A percentile compares a stretch with the other conserved stretches of the same genome.
These are phyloP conservation scores for Theileria annulata DNA, from an alignment of 169 alveolate species.

Conservation along the genomic window DNA sequence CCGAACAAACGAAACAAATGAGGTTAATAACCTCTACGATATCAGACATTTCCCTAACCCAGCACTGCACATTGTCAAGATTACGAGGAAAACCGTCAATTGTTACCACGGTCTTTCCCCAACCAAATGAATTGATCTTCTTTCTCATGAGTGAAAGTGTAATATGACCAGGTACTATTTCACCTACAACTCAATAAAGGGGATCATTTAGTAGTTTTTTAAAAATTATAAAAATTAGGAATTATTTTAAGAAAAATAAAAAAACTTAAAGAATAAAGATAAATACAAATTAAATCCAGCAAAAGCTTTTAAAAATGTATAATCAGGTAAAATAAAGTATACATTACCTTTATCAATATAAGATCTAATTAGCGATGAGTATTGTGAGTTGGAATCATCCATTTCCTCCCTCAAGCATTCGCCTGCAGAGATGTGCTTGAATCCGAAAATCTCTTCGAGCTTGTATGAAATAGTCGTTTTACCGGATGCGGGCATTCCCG, in stretches of 20 bases:
- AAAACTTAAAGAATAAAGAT: background rate
- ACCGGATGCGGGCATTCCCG: conserved; percentile 87
- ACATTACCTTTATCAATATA: conserved; percentile 70
- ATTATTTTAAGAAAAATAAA: background rate
- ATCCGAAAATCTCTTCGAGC: conserved; percentile 73
- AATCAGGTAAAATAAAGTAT: background rate
- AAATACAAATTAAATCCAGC: background rate
- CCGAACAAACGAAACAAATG: conserved; percentile 67
- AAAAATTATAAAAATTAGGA: background rate
- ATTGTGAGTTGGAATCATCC: conserved; percentile 58
- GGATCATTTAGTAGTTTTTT: background rate
- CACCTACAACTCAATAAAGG: conserved; percentile 68
- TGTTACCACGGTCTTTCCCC: conserved; percentile 82
- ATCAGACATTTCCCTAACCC: conserved; percentile 74
- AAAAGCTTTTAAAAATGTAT: background rate
- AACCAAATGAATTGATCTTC: conserved; percentile 88
- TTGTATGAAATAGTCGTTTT: conserved; percentile 82
- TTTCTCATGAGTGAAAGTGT: conserved; percentile 85
- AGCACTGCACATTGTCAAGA: conserved; percentile 82
- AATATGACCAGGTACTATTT: conserved; percentile 94
- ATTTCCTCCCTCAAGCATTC: conserved; percentile 75
- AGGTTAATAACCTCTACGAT: conserved; percentile 68
- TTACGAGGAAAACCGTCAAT: conserved; percentile 97
- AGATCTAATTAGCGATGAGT: conserved; percentile 54
- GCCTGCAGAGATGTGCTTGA: conserved; percentile 91